A percentile compares a stretch with the other conserved stretches of the same genome.
Evolutionary conservation across 306 rosid genomes (phyloP).

Genomic region (Lathyrus tuberosus): DNA sequence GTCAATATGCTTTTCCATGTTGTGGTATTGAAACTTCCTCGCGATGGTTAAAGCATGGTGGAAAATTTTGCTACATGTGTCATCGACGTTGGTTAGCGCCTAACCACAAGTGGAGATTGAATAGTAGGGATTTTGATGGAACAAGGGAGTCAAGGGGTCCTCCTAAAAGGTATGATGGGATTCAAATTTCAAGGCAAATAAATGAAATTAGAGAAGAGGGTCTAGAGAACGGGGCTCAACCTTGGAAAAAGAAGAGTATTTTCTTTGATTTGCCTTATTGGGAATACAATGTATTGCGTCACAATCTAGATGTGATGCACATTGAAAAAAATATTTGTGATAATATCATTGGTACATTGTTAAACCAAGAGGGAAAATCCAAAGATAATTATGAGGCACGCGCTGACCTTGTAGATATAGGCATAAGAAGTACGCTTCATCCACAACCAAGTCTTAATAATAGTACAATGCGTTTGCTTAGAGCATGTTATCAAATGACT

Average conservation of each 20-base stretch:
- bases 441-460: no score
- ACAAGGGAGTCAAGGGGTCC: neutral
- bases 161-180: neutral
- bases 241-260: slow-evolving; percentile 3
- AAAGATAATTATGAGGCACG: no score
- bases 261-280: neutral
- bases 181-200: neutral
- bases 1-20: neutral
- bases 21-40: neutral
- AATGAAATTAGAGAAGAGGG: neutral
- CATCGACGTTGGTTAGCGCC: no score
- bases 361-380: no score
- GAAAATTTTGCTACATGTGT: neutral
- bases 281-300: neutral
- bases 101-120: no score
- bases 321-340: no score
- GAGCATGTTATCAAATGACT: no score
- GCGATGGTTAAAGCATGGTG: neutral
- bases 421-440: no score
- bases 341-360: no score
- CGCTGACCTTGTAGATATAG: no score
- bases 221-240: neutral
- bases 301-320: no score
- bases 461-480: no score
- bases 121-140: neutral